Evolutionary conservation across 2,329 filamentous ascomycete genomes (phyloP), one percentile per base, ranked within the genome.

Genomic region (Plenodomus biglobosus): DNA sequence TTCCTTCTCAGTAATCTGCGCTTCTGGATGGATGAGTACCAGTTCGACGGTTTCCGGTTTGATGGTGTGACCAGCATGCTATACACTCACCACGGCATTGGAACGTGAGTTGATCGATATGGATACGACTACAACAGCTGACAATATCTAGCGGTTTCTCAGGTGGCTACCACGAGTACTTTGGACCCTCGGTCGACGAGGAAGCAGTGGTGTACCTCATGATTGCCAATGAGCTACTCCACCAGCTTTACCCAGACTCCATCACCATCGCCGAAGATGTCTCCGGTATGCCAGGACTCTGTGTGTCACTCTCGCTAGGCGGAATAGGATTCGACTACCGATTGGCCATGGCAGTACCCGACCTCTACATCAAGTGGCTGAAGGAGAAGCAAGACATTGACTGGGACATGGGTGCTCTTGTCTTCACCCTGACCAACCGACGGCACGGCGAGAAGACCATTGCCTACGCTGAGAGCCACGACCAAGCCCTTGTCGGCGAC

Each of bases 21-120:
- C 19, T 99, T 96, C 77, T 99, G 94, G 92, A 97, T 99, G 92
- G 92, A 97, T 47, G 92, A 96, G 74, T 99, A 96, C 66, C 78
- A 85, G 35, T 97, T 99, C 68, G 94, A 99, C 68, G 94, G 94
- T 19, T 99, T 97, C 81, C 85, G 94, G 36, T 99, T 99, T 64
- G 94, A 99, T 61, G 94, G 94, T 57, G 94, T 99, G 43, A 99
- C 94, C 1, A 96, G 92, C 75, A 99, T 99, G 91, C 85, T 99
- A 48, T 99, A 99, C 73, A 77, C 79, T 15, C 94, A 99, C 69
- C 94, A 99, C 69, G 94, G 94, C 39, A 96, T 99, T 73, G 94
- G 94, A 78, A 95, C 92, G 85, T 94, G 78, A 80, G 89, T 79
- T 0, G 17, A 3, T 8, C 17, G 2, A 1, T n/a, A 21, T 13